A percentile compares a stretch with the other conserved stretches of the same genome.
Evolutionary conservation across 495 filamentous ascomycete genomes (phyloP).

Genomic region (Annulohypoxylon maeteangense): DNA sequence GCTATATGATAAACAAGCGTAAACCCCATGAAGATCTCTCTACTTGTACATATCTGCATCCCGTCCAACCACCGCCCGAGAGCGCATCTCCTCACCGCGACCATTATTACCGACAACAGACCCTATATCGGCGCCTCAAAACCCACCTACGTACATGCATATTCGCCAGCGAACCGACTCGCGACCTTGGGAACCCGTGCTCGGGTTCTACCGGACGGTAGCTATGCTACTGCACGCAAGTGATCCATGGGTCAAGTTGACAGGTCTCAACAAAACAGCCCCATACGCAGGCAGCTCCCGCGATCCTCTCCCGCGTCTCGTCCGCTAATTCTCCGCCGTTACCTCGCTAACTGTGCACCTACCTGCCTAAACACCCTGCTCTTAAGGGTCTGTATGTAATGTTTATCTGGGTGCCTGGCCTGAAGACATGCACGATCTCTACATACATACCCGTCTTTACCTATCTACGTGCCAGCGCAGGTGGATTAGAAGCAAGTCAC

Average conservation of each 20-base stretch:
- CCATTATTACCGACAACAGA: neutral
- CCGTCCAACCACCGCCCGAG: neutral
- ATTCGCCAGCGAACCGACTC: neutral
- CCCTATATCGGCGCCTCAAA: neutral
- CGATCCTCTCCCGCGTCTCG: neutral
- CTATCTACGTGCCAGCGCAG: neutral
- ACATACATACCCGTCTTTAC: neutral
- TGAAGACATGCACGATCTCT: neutral
- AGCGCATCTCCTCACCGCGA: neutral
- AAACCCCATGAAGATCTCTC: neutral
- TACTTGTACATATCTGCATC: neutral
- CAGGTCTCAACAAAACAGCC: neutral
- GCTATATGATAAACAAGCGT: neutral
- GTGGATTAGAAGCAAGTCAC: neutral
- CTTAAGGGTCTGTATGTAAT: too few species aligned
- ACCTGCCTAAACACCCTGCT: neutral
- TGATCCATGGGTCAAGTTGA: neutral
- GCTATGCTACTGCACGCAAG: neutral
- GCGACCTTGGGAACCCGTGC: neutral
- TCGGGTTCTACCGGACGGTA: neutral
- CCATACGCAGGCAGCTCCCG: neutral
- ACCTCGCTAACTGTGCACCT: neutral
- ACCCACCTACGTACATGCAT: neutral
- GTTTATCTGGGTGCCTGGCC: neutral
- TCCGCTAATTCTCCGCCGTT: neutral